Evolutionary conservation across 768 basidiomycete species (phyloP), one percentile per base, ranked within the genome.

Genomic region (Sistotremastrum niveocremeum): DNA sequence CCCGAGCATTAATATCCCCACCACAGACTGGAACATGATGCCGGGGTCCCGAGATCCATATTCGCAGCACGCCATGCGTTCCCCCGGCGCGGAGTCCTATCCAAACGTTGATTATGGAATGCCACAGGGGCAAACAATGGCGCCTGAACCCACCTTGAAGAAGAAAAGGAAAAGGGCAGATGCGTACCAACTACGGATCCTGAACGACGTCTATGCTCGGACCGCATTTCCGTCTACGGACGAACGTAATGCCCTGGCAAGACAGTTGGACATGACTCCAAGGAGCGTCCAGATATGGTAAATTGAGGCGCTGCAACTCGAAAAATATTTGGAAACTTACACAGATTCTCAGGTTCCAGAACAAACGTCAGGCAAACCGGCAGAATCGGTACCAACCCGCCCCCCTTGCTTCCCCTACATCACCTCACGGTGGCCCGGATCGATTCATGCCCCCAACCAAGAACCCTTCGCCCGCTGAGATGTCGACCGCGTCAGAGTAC

Each of bases 171-270:
- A 84, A 68, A 77, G 85, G 48, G 86, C 85, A 5, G 84, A 86
- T 54, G 80, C 83, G 9, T 71, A 72, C 37, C 86, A 89, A 54
- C 67, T 88, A 49, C 82, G 82, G 58, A 76, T 84, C 31, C 68
- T 89, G 59, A 88, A 86, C 58, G 81, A 82, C 57, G 80, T 78
- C 0, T 89, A 86, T 59, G 69, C 66, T 51, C 75, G 85, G 48
- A 89, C 86, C 3, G 84, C 86, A 11, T 89, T 89, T 55, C 86
- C 86, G 20, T 85, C 86, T 9, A 89, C 86, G 7, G 85, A 87
- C 60, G 86, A 89, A 60, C 77, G 86, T n/a, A 69, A 74, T 35
- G 76, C 76, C 33, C 64, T 88, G 42, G 85, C 86, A 9, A 83
- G 78, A 51, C 68, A 74, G 53, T 66, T 88, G 50, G 84, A 83